phyloP scores from a whole-genome alignment of 1,284 basidiomycete genomes.

The Cutaneotrichosporon curvatum region DNA sequence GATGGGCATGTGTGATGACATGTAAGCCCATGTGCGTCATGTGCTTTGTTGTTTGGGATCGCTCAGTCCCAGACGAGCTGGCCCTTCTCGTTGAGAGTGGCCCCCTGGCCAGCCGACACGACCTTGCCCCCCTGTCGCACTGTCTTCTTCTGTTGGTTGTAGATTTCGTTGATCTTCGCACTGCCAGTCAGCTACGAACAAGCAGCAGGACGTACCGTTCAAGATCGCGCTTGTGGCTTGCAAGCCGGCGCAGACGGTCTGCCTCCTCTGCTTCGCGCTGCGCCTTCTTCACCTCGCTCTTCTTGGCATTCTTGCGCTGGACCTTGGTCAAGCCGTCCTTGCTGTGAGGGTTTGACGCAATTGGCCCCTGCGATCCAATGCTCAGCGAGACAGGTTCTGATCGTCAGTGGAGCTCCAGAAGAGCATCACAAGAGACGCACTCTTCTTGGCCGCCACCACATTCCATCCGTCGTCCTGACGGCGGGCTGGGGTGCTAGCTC shows the following conservation, averaged over 20 bases:
- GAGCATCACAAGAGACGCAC: constrained; percentile 25
- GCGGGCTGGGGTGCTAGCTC: constrained; percentile 2
- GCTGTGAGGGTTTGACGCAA: neutral
- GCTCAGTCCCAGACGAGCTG: constrained; percentile 41
- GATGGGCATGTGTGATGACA: too few relatives aligned
- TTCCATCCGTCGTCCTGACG: constrained; percentile 37
- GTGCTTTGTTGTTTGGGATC: too few relatives aligned
- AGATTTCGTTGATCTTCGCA: constrained; percentile 38
- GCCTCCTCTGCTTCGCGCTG: constrained; percentile 35
- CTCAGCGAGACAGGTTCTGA: constrained; percentile 33
- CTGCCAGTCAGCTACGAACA: constrained; percentile 14
- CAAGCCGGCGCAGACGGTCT: constrained; percentile 32
- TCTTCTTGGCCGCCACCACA: constrained; percentile 36
- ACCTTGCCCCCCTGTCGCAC: constrained; percentile 19
- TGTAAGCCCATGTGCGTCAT: too few relatives aligned
- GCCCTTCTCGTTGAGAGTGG: constrained; percentile 29
- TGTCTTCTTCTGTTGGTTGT: constrained; percentile 23
- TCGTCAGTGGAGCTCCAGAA: constrained; percentile 2
- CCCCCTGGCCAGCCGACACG: constrained; percentile 14
- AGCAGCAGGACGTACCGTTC: constrained; percentile 26
- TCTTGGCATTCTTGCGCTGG: constrained; percentile 42
- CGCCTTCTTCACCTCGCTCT: constrained; percentile 39
- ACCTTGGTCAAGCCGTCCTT: constrained; percentile 22
- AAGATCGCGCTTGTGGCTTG: constrained; percentile 34
- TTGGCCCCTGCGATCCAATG: constrained; percentile 12